Conservation (phyloP, 2,329 filamentous ascomycete genomes). For the Ceratocystis cacaofunesta region DNA sequence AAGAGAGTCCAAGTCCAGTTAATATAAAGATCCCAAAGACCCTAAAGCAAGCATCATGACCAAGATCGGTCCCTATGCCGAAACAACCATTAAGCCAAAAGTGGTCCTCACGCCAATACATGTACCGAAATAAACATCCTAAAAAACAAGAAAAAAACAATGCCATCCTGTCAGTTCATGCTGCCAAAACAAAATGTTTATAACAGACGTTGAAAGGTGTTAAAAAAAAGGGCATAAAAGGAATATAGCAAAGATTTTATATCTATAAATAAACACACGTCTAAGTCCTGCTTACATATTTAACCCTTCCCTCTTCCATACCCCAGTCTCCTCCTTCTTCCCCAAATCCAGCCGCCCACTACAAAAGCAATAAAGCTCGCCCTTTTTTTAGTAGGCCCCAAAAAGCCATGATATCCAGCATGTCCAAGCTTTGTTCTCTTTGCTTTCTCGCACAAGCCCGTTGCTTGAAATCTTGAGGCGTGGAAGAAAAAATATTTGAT, state of each 20-base stretch:
- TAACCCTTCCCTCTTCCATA: too few species aligned
- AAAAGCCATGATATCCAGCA: background rate
- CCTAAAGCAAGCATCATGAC: background rate
- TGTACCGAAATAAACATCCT: background rate
- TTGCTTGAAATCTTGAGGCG: background rate
- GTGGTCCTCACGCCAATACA: too few species aligned
- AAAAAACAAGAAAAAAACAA: background rate
- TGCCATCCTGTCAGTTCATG: constrained; percentile 1
- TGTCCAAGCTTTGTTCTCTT: background rate
- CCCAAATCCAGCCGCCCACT: background rate
- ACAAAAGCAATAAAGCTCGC: background rate
- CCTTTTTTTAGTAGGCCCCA: background rate
- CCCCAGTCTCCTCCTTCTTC: background rate
- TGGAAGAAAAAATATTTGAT: background rate
- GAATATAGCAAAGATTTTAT: too few species aligned
- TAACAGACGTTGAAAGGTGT: background rate
- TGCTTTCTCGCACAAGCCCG: background rate
- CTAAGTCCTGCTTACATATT: too few species aligned
- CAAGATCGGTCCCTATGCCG: background rate
- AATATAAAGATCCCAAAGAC: too few species aligned
- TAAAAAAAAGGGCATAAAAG: background rate
- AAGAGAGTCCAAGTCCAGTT: too few species aligned
- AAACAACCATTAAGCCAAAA: background rate
- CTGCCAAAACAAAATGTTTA: background rate
- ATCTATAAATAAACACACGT: too few species aligned